Base-by-base conservation (phyloP, 2,329 filamentous ascomycete genomes). In the Scorias spongiosa region DNA sequence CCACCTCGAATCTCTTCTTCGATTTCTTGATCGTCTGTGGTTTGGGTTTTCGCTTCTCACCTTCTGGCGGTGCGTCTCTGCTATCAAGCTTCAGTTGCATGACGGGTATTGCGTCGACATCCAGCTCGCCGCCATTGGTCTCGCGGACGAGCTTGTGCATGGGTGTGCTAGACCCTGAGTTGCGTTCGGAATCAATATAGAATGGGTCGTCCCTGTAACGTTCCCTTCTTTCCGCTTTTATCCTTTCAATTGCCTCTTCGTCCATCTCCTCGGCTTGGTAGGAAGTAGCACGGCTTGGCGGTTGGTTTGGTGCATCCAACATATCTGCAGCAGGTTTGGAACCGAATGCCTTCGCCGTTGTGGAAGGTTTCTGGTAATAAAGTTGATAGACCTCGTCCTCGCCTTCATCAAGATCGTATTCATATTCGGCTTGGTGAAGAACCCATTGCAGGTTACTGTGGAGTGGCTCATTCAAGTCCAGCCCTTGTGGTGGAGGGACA, bases 21-120 rank as follows among this genome's bases (percentile, higher is more conserved):
- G 59, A 50, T 10, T 61, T 59, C 37, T 49, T 44, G 4, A 42
- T 44, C 20, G 50, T 29, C 26, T 46, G 43, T 2, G 43, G 37
- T 15, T 40, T 45, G 44, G 30, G 30, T 32, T 26, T 45, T 39
- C 20, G 26, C 44, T 43, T 30, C 29, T 40, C 17, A 36, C 29
- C 28, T 20, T 48, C 47, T 2, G 43, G 34, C n/a, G 49, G 47
- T 10, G 34, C 40, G 10, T 51, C 50, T 14, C 51, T 43, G 20
- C 50, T 53, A 32, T 80, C 79, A 7, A 95, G 72, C 48, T 93
- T 80, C 40, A 98, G 72, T 58, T 93, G 80, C 78, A 98, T 91
- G 55, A 98, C 89, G 2, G 91, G 91, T 54, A 98, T 98, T 2
- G 85, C 77, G 62, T 98, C 91, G 38, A 98, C 81, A 58, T 98